Evolutionary conservation across 1,139 yeast species (phyloP), one percentile per base, ranked within the genome.

Genomic region (Meyerozyma smithsonii): DNA sequence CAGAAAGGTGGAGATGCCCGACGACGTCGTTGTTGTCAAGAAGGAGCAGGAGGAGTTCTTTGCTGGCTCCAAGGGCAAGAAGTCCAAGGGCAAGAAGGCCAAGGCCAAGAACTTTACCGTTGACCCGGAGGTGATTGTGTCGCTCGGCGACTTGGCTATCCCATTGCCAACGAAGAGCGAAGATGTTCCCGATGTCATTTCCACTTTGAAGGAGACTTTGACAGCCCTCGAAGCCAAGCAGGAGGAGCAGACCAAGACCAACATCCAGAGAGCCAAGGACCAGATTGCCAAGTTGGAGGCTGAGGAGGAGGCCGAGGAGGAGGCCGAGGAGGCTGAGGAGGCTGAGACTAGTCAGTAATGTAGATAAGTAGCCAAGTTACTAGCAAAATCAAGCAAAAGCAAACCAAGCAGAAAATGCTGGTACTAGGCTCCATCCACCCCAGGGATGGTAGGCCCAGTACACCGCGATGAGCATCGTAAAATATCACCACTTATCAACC

Each of bases 131-230:
- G 75, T 88, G 48, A 82, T 92, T 56, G 82, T 84, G 49, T 78
- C 86, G 44, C 77, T 94, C 53, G 74, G 88, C 47, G 83, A 84
- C 54, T 77, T 90, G 61, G 81, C 82, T 47, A 77, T 92, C 48
- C 73, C 86, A 40, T 79, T 90, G 51, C 99, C 99, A 58, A 72
- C 83, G 46, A 77, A 82, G 55, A 70, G 77, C 51, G 94, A 83
- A 20, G 95, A 86, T 42, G 81, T 85, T 48, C 73, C 84, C 36
- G 65, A 66, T 39, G 79, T 95, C 48, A 63, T 86, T 53, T 79
- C 72, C 45, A 72, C 79, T 52, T 78, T 92, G 65, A 81, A 82
- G 72, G 78, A 74, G 55, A 89, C 94, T 63, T 77, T 87, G 59
- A 71, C 69, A 40, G 81, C 81, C 50, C 85, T 78, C 66, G 72